Evolutionary conservation across 805 yeast species (phyloP), one percentile per base, ranked within the genome.

Genomic region (Brettanomyces naardenensis): DNA sequence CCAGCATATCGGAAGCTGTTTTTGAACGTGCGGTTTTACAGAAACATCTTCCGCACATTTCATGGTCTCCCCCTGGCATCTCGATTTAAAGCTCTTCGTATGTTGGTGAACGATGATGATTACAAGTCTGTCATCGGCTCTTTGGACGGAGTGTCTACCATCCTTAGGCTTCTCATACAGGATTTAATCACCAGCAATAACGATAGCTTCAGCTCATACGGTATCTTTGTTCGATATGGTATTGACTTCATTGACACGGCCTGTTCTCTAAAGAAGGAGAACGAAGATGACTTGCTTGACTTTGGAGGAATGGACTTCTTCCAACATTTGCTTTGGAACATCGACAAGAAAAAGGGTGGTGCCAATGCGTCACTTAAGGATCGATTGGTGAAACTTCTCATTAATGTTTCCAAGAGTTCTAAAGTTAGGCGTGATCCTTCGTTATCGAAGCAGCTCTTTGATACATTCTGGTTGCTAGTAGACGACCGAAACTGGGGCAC

Each of bases 231-330:
- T 5, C n/a, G 17, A 7, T 32, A 32, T 19, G 25, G 20, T 5
- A 18, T 32, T 5, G 25, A 19, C 5, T 32, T 32, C 17, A 32
- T 32, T 21, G 35, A 19, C 10, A 21, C 19, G 2, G 14, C 18
- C 15, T 32, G 35, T 14, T n/a, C 26, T 6, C 14, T n/a, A 17
- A 19, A 32, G 11, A 20, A 19, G 7, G 27, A 17, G 14, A 18
- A 32, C 17, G n/a, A 19, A 26, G 26, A 20, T 10, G 35, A 32
- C 20, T 32, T 32, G 17, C 10, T 32, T 32, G 35, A 32, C n/a
- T 32, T 13, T 14, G 35, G 35, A n/a, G 35, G 35, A n/a, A 20
- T 32, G 7, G 14, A 32, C 14, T 13, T 32, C 10, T 32, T 32
- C 17, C 9, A n/a, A 14, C 35, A 32, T 18, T 6, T 4, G 26